Evolutionary conservation across 441 rosid genomes (phyloP).

Genomic region (Lepidium campestre): DNA sequence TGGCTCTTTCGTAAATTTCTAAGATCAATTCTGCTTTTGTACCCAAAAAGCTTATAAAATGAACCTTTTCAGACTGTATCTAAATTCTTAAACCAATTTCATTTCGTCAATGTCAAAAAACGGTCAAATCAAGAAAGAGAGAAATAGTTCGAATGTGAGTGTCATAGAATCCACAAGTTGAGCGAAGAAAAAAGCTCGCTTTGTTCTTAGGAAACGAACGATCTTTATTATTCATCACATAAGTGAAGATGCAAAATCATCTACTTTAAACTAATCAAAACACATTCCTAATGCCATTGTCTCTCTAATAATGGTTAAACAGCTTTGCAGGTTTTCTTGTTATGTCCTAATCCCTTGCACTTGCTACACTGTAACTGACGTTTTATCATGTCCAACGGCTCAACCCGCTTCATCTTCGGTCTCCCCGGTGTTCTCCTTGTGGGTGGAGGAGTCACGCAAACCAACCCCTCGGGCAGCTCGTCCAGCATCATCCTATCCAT

Average conservation of each 20-base stretch:
- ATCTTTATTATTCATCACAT: conserved; percentile 1
- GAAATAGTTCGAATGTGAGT: not conserved
- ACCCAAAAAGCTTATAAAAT: not conserved
- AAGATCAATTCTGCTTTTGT: not conserved
- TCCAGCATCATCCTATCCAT: conserved; percentile 38
- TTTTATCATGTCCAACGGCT: conserved; percentile 47
- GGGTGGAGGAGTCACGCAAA: conserved; percentile 60
- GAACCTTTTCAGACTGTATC: too few relatives aligned
- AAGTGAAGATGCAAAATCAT: conserved; percentile 17
- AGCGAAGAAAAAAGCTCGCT: not conserved
- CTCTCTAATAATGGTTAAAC: not conserved
- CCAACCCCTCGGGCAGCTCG: conserved; percentile 30
- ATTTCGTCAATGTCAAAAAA: too few relatives aligned
- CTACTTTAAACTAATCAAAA: conserved; percentile 12
- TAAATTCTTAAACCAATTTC: not conserved
- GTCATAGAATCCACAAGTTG: not conserved
- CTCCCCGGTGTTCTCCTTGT: conserved; percentile 60
- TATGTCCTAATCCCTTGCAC: conserved; percentile 78
- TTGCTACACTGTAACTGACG: conserved; percentile 76
- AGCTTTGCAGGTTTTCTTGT: conserved; percentile 69
- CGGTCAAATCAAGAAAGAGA: too few relatives aligned
- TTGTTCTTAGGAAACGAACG: not conserved
- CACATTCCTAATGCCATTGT: conserved; percentile 6
- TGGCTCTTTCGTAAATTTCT: conserved; percentile 12
- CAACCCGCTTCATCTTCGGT: conserved; percentile 53